Evolutionary conservation across 345 rosid species (phyloP).

Genomic region (Anacardium occidentale): DNA sequence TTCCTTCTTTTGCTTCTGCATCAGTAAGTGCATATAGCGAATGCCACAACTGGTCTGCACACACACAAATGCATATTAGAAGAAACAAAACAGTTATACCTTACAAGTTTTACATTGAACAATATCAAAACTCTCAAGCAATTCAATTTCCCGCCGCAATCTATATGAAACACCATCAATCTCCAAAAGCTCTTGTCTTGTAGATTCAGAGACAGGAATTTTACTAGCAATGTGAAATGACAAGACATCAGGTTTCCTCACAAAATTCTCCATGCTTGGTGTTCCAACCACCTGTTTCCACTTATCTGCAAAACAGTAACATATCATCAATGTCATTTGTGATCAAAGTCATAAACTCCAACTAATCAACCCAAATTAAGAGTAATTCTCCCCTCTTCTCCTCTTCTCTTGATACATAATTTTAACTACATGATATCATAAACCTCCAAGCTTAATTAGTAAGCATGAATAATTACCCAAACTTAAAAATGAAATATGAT

Average conservation of each 20-base stretch:
- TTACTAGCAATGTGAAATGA: constrained; percentile 91
- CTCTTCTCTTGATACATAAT: not conserved
- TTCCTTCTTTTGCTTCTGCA: too few relatives aligned
- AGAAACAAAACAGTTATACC: constrained; percentile 41
- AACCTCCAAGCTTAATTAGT: not conserved
- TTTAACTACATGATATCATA: not conserved
- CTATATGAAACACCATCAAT: constrained; percentile 83
- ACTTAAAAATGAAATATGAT: not conserved
- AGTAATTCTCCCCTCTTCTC: not conserved
- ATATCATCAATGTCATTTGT: not conserved
- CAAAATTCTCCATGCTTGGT: constrained; percentile 69
- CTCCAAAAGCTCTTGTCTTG: constrained; percentile 94
- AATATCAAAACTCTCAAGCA: constrained; percentile 69
- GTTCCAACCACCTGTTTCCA: constrained; percentile 87
- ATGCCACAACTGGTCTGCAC: not conserved
- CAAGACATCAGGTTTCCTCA: constrained; percentile 74
- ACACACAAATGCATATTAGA: not conserved
- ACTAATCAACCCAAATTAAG: not conserved
- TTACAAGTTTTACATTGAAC: constrained; percentile 75
- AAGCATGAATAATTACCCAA: not conserved
- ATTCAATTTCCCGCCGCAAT: constrained; percentile 78
- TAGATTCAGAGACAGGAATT: constrained; percentile 81
- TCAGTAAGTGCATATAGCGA: not conserved
- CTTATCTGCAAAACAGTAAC: constrained; percentile 56
- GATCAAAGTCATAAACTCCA: not conserved